Conservation (phyloP, 352 stramenopile genomes). For the Globisporangium splendens region DNA sequence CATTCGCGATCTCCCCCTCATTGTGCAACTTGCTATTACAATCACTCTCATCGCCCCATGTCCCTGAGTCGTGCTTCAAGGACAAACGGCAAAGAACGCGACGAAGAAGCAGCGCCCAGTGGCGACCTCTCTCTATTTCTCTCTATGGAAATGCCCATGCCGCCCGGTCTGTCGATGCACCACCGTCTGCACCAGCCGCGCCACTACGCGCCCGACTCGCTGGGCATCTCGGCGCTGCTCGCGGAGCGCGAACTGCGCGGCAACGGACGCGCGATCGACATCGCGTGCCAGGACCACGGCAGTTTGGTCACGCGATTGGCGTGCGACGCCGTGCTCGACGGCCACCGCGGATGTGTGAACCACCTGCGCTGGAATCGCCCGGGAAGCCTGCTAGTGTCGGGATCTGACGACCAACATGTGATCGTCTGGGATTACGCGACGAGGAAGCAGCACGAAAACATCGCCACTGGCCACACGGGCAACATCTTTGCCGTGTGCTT, state of each 20-base stretch:
- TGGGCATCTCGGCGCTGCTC: constrained; percentile 34
- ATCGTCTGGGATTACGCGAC: constrained; percentile 79
- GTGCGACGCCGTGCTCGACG: constrained; percentile 48
- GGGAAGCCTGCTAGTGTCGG: constrained; percentile 64
- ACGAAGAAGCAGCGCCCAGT: no score
- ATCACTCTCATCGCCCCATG: no score
- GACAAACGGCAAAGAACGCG: no score
- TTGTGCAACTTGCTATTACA: no score
- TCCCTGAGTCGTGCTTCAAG: no score
- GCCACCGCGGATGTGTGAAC: constrained; percentile 81
- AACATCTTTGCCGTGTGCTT: constrained; percentile 90
- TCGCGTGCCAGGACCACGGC: constrained; percentile 48
- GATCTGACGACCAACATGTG: constrained; percentile 81
- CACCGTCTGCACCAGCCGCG: not conserved
- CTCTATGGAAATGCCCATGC: no score
- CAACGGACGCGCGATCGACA: constrained; percentile 40
- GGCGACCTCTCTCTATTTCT: no score
- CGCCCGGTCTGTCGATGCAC: no score
- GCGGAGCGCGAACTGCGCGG: constrained; percentile 50
- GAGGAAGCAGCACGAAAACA: constrained; percentile 42
- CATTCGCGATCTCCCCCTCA: no score
- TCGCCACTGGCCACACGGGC: constrained; percentile 69
- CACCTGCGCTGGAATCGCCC: constrained; percentile 78
- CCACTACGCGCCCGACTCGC: not conserved
- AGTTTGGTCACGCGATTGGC: constrained; percentile 55